Base-by-base conservation (phyloP, 1,139 yeast genomes). In the Hanseniaspora uvarum region DNA sequence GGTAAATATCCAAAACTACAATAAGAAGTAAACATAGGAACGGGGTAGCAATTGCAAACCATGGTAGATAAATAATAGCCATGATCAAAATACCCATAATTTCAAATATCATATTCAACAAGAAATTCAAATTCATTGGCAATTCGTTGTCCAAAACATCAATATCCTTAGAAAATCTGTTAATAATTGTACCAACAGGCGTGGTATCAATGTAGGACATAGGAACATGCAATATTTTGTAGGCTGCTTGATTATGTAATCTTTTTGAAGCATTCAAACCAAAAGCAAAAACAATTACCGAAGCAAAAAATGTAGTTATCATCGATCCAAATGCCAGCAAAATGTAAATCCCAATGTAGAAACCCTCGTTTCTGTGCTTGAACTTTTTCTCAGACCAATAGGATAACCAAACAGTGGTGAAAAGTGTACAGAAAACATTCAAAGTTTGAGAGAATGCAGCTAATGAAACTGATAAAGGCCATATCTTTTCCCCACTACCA, bases 91-190 rank as follows among this genome's bases (percentile, higher is more conserved):
- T 23, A 56, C 51, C 52, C 52, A 19, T 12, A 53, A 57, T 46
- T 40, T 28, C 10, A 49, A 28, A 38, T 16, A 47, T 10, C 38
- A 46, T 45, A 36, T 36, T 23, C 14, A 55, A 33, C 4, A 56
- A 41, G 18, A 55, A 54, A 16, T 49, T 36, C 12, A 58, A 36
- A 24, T 43, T 46, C 31, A 57, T 33, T 4, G 36, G 18, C 11
- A 33, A 33, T 55, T 50, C 24, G 54, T 78, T 79, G 62, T 80
- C 85, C 57, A 78, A 66, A 21, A 73, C 73, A 64, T 79, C 83
- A 11, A 83, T 77, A 63, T 80, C 85, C 60, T 78, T 79, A 2
- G 83, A 77, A 61, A 79, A 78, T 59, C 83, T 69, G 62, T 79
- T 78, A 62, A 79, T 63, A 28, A 79, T 75, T 63, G 82, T 70